Percentiles rank a stretch among this genome's conserved stretches.
phyloP scores from a whole-genome alignment of 805 yeast species.

The Hanseniaspora singularis region DNA sequence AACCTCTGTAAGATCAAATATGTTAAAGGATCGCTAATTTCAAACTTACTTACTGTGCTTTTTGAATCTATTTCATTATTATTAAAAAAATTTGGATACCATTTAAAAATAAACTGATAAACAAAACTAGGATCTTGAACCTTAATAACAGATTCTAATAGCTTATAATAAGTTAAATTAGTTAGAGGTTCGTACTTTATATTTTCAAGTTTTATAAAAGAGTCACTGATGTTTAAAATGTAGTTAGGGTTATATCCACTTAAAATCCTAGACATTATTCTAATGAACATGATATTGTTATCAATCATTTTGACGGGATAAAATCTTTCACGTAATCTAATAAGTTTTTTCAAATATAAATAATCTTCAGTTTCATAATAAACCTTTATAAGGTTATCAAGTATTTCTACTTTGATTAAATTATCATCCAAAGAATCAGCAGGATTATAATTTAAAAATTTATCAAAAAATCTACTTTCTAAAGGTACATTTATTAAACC shows the following conservation, averaged over 20 bases:
- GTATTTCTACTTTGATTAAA: not conserved
- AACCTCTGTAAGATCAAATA: not conserved
- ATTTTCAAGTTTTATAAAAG: not conserved
- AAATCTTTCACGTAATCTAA: conserved; percentile 5
- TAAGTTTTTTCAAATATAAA: conserved; percentile 3
- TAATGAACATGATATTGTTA: conserved; percentile 1
- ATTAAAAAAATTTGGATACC: not conserved
- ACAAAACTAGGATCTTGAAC: not conserved
- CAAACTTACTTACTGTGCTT: not conserved
- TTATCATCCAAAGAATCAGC: not conserved
- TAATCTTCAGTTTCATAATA: conserved; percentile 7
- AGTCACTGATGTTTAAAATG: not conserved
- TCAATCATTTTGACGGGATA: not conserved
- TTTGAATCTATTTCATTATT: no score
- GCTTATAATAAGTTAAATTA: not conserved
- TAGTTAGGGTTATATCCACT: conserved; percentile 1
- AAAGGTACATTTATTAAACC: not conserved
- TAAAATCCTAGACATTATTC: conserved; percentile 1
- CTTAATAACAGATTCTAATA: not conserved
- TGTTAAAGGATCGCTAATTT: not conserved
- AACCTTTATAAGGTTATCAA: conserved; percentile 6
- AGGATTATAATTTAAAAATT: not conserved
- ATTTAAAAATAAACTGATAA: not conserved
- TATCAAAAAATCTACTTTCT: not conserved
- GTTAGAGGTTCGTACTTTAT: conserved; percentile 4